A percentile compares a stretch with the other conserved stretches of the same genome.
These are phyloP conservation scores for Myriangium duriaei DNA, from an alignment of 2,329 filamentous ascomycete species.

Conservation along the genomic window DNA sequence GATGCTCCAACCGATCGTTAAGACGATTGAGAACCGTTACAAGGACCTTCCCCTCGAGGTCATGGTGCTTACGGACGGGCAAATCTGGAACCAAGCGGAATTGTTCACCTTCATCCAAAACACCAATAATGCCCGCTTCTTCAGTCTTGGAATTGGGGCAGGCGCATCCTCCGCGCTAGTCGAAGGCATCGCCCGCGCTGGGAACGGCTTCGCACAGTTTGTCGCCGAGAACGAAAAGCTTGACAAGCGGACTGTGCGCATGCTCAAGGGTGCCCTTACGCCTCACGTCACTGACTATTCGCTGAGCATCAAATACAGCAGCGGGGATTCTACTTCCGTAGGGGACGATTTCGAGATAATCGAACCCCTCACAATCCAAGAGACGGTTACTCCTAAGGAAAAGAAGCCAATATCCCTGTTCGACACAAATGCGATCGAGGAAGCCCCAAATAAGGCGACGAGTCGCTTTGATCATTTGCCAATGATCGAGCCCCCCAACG, in stretches of 20 bases:
- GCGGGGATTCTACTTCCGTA: too few species aligned
- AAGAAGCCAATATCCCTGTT: neutral
- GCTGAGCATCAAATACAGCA: slow-evolving; percentile 49
- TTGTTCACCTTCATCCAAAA: slow-evolving; percentile 39
- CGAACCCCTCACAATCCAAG: slow-evolving; percentile 35
- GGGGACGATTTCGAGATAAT: slow-evolving; percentile 51
- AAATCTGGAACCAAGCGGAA: slow-evolving; percentile 37
- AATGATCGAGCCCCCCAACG: slow-evolving; percentile 30
- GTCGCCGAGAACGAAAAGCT: slow-evolving; percentile 53
- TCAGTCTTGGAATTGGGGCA: slow-evolving; percentile 44
- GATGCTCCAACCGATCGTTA: slow-evolving; percentile 36
- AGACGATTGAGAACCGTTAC: slow-evolving; percentile 34
- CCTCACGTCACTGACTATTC: slow-evolving; percentile 54
- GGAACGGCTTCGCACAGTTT: slow-evolving; percentile 48
- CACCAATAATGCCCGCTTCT: slow-evolving; percentile 40
- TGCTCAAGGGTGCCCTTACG: slow-evolving; percentile 58
- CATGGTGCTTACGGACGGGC: slow-evolving; percentile 45
- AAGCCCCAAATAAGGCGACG: slow-evolving; percentile 28
- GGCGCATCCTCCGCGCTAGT: slow-evolving; percentile 44
- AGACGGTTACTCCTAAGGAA: too few species aligned
- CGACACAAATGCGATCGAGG: neutral
- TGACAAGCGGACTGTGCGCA: slow-evolving; percentile 56
- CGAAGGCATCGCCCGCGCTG: slow-evolving; percentile 45
- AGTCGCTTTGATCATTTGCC: slow-evolving; percentile 47
- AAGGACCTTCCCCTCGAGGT: slow-evolving; percentile 38